Conservation (phyloP, 805 yeast genomes). For the Saccharomycopsis fermentans region DNA sequence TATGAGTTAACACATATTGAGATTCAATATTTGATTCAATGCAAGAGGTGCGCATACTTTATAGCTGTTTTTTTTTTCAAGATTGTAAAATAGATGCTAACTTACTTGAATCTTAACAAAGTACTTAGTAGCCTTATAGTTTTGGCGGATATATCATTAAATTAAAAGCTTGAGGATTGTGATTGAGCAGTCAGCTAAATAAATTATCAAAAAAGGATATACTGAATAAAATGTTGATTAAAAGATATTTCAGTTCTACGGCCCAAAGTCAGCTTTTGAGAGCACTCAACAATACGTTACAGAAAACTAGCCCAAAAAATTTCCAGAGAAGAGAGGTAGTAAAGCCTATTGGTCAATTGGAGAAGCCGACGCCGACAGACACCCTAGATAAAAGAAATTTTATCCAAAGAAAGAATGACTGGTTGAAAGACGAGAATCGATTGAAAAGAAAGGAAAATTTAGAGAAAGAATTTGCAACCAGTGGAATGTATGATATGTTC, state of each 20-base stretch:
- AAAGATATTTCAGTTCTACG: slow-evolving; percentile 6
- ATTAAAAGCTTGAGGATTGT: no score
- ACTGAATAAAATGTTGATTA: not conserved
- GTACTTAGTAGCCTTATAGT: no score
- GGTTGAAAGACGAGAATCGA: slow-evolving; percentile 38
- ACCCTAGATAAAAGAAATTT: slow-evolving; percentile 32
- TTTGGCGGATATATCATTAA: no score
- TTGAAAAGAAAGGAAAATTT: slow-evolving; percentile 38
- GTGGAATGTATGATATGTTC: slow-evolving; percentile 58
- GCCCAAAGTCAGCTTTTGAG: not conserved
- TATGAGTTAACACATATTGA: no score
- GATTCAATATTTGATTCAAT: no score
- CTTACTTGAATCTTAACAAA: no score
- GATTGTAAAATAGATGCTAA: no score
- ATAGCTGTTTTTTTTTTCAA: no score
- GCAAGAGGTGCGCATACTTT: no score
- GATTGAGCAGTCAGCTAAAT: no score
- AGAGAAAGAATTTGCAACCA: slow-evolving; percentile 53
- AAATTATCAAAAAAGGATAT: not conserved
- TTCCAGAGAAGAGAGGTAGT: slow-evolving; percentile 21
- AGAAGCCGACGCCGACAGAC: slow-evolving; percentile 31
- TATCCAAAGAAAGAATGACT: slow-evolving; percentile 33
- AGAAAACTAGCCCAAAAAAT: slow-evolving; percentile 13
- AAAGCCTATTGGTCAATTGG: slow-evolving; percentile 38
- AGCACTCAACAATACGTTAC: slow-evolving; percentile 11